Evolutionary conservation across 495 filamentous ascomycete species (phyloP).

Genomic region (Penicilliopsis zonata): DNA sequence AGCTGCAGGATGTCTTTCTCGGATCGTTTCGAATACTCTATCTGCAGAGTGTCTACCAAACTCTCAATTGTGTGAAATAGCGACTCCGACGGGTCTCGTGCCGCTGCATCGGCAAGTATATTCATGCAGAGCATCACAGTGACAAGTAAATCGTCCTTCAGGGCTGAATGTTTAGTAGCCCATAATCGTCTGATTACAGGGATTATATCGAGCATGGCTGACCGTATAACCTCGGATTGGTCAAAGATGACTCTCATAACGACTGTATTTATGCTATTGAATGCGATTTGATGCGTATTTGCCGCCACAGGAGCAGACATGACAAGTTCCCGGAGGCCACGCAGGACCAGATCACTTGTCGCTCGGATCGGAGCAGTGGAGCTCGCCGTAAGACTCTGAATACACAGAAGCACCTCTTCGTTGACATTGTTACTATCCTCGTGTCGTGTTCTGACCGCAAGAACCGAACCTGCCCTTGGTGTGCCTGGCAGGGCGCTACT

Average conservation of each 20-base stretch:
- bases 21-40: slow-evolving; percentile 59
- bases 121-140: slow-evolving; percentile 49
- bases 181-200: slow-evolving; percentile 64
- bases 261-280: slow-evolving; percentile 64
- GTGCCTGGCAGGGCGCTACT: slow-evolving; percentile 18
- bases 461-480: slow-evolving; percentile 18
- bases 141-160: slow-evolving; percentile 63
- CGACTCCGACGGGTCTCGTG: slow-evolving; percentile 16
- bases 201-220: slow-evolving; percentile 45
- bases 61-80: slow-evolving; percentile 30
- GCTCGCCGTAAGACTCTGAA: slow-evolving; percentile 50
- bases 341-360: slow-evolving; percentile 44
- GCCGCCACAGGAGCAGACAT: slow-evolving; percentile 44
- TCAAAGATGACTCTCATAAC: slow-evolving; percentile 54
- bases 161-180: slow-evolving; percentile 46
- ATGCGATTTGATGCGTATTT: slow-evolving; percentile 55
- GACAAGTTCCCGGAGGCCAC: slow-evolving; percentile 49
- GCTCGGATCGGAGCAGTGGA: slow-evolving; percentile 61
- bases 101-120: slow-evolving; percentile 16
- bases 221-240: slow-evolving; percentile 47
- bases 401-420: slow-evolving; percentile 52
- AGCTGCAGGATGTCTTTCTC: slow-evolving; percentile 64
- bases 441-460: slow-evolving; percentile 14
- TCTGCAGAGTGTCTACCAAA: slow-evolving; percentile 49
- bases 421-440: slow-evolving; percentile 19